Base-by-base conservation (phyloP, 108 stramenopile genomes). In the Cyclotella baltica region DNA sequence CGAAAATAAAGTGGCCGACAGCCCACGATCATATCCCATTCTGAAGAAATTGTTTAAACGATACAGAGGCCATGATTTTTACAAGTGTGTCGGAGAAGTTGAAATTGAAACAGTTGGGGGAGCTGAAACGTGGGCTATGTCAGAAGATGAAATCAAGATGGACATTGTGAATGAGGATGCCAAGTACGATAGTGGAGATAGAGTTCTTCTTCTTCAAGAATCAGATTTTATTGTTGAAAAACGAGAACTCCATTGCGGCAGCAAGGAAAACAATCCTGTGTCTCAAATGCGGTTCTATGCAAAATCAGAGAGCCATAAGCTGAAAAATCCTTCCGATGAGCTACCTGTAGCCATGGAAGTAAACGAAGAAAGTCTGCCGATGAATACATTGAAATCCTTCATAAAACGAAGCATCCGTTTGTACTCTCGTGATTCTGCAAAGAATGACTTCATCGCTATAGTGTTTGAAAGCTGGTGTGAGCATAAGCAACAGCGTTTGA, bases 211-310 rank as follows among this genome's bases (percentile, higher is more conserved):
- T 8, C 28, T 90, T n/a, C 40, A 76, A 10, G 63, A 51, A 34
- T 76, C 88, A 40, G 91, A 93, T 47, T 75, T 96, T 66, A 83
- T 93, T 67, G 87, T 93, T 1, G 80, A 91, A 38, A 83, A 85
- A 65, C 73, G 74, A 29, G 77, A 73, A 25, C 82, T 90, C 48
- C 91, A 96, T 72, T 85, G 88, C 55, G 95, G 95, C 35, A 55
- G 68, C 37, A 88, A 87, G 31, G 68, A 81, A 13, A 31, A 81
- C 6, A 93, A 96, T 67, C 95, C 95, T 35, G 73, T 92, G 3
- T 22, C 59, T 20, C 73, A 70, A 66, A 89, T 96, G 85, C 78
- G 92, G 31, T 93, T 96, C 63, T 68, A 88, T n/a, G 55, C 66
- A 30, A 91, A 91, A 85, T 65, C 33, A 11, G 57, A 84, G 11